These are phyloP conservation scores for Macrocybe gigantea DNA, from an alignment of 768 basidiomycete genomes.

Conservation along the genomic window DNA sequence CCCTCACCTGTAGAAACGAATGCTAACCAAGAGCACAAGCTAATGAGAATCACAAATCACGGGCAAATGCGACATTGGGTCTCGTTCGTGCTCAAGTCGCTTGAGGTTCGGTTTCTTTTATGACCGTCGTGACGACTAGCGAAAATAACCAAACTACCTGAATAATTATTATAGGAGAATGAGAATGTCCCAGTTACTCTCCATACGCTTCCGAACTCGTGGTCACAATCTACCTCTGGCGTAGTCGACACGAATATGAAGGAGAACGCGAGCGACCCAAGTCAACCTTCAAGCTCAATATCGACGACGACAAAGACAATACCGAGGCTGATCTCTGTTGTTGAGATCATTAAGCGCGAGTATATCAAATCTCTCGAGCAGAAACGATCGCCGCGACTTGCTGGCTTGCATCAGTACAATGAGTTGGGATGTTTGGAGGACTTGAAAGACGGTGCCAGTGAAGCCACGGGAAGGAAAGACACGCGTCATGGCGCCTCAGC, in stretches of 20 bases:
- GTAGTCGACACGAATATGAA: not conserved
- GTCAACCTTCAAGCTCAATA: slow-evolving; percentile 8
- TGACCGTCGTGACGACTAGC: too few relatives aligned
- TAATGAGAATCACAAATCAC: too few relatives aligned
- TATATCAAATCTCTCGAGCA: slow-evolving; percentile 50
- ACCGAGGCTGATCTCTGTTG: slow-evolving; percentile 68
- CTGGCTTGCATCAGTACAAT: slow-evolving; percentile 76
- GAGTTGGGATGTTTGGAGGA: slow-evolving; percentile 55
- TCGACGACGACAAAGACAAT: slow-evolving; percentile 33
- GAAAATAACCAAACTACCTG: not conserved
- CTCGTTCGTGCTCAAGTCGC: slow-evolving; percentile 43
- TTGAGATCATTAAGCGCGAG: slow-evolving; percentile 83
- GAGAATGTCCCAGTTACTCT: slow-evolving; percentile 44
- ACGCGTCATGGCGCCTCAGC: slow-evolving; percentile 6
- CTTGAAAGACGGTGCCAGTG: slow-evolving; percentile 9
- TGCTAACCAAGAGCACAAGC: too few relatives aligned
- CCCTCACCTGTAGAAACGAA: too few relatives aligned
- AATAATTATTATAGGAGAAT: slow-evolving; percentile 30
- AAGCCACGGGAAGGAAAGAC: slow-evolving; percentile 23
- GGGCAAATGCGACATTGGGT: slow-evolving; percentile 43
- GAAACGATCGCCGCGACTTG: slow-evolving; percentile 30
- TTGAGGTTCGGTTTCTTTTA: slow-evolving; percentile 34
- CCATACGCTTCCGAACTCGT: slow-evolving; percentile 45
- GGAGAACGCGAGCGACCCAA: slow-evolving; percentile 3
- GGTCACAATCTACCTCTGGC: slow-evolving; percentile 3